Conservation (phyloP, 345 rosid species). For the Capsella bursapastoris region DNA sequence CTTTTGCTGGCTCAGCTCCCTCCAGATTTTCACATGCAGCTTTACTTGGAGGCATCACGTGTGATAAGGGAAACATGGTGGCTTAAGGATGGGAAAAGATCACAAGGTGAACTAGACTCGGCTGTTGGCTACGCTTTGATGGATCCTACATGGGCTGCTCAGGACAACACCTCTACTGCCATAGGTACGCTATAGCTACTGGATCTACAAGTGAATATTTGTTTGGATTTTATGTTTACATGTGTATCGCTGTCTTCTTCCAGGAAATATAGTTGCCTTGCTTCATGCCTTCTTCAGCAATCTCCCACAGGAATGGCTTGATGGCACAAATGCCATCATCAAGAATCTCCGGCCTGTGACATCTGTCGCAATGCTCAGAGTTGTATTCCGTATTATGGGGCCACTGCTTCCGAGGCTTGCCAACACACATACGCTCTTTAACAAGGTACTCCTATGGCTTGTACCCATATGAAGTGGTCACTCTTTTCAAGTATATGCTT, state of each 20-base stretch:
- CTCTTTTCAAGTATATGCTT: neutral
- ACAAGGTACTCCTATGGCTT: slow-evolving; percentile 62
- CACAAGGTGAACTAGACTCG: slow-evolving; percentile 77
- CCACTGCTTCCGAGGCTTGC: slow-evolving; percentile 95
- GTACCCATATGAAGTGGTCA: slow-evolving; percentile 11
- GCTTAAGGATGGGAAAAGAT: slow-evolving; percentile 85
- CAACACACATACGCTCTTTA: slow-evolving; percentile 86
- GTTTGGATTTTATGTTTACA: slow-evolving; percentile 16
- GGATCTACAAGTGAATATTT: slow-evolving; percentile 13
- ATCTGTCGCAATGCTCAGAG: slow-evolving; percentile 94
- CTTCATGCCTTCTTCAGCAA: slow-evolving; percentile 96
- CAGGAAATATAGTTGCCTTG: slow-evolving; percentile 92
- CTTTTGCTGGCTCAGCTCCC: slow-evolving; percentile 96
- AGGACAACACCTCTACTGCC: slow-evolving; percentile 96
- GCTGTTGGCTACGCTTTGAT: slow-evolving; percentile 94
- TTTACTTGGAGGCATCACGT: slow-evolving; percentile 84
- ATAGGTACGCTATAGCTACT: slow-evolving; percentile 61
- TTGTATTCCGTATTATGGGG: slow-evolving; percentile 92
- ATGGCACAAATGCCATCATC: slow-evolving; percentile 77
- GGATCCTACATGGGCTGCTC: slow-evolving; percentile 99
- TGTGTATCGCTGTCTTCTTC: slow-evolving; percentile 25
- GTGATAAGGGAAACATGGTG: slow-evolving; percentile 93
- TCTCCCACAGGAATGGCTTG: slow-evolving; percentile 99
- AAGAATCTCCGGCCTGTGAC: slow-evolving; percentile 86
- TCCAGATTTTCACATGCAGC: slow-evolving; percentile 79